A percentile compares a stretch with the other conserved stretches of the same genome.
phyloP scores from a whole-genome alignment of 2,329 filamentous ascomycete species.

The Eutypella sp. region DNA sequence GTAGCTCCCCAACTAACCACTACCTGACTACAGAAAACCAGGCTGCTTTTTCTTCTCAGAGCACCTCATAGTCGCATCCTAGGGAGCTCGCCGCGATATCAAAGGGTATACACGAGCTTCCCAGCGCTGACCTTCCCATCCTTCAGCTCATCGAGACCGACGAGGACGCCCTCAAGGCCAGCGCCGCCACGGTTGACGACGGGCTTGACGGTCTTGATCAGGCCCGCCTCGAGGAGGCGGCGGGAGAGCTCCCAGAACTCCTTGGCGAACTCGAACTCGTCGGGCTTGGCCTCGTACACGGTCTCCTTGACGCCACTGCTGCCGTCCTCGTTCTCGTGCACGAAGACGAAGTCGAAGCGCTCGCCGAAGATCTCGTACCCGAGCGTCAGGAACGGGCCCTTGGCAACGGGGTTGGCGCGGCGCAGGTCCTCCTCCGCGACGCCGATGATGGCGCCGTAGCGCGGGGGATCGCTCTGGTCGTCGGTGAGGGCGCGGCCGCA shows the following conservation, averaged over 20 bases:
- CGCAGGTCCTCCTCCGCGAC: slow-evolving; percentile 32
- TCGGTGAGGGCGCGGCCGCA: neutral
- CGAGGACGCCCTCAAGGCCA: slow-evolving; percentile 31
- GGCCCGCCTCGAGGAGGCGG: slow-evolving; percentile 30
- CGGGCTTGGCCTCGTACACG: slow-evolving; percentile 16
- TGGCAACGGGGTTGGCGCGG: slow-evolving; percentile 36
- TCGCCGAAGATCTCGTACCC: slow-evolving; percentile 38
- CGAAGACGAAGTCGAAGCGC: slow-evolving; percentile 21
- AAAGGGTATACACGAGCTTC: slow-evolving; percentile 42
- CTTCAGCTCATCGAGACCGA: slow-evolving; percentile 28
- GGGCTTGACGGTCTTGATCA: slow-evolving; percentile 31
- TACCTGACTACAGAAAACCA: too few relatives aligned
- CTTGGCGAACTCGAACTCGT: slow-evolving; percentile 31
- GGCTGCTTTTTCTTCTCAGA: too few relatives aligned
- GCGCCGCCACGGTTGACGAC: slow-evolving; percentile 23
- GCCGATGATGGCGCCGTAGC: slow-evolving; percentile 36
- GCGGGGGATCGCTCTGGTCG: slow-evolving; percentile 14
- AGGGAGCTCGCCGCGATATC: neutral
- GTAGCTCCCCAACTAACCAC: too few relatives aligned
- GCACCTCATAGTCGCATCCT: too few relatives aligned
- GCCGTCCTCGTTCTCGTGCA: too few relatives aligned
- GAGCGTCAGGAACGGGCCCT: slow-evolving; percentile 25
- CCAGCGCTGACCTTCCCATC: slow-evolving; percentile 33
- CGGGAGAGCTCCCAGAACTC: slow-evolving; percentile 32
- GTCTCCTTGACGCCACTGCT: too few relatives aligned